Percentiles rank a stretch among this genome's conserved stretches.
Conservation (phyloP, 2,329 filamentous ascomycete species). For the Epichloe brachyelytri region DNA sequence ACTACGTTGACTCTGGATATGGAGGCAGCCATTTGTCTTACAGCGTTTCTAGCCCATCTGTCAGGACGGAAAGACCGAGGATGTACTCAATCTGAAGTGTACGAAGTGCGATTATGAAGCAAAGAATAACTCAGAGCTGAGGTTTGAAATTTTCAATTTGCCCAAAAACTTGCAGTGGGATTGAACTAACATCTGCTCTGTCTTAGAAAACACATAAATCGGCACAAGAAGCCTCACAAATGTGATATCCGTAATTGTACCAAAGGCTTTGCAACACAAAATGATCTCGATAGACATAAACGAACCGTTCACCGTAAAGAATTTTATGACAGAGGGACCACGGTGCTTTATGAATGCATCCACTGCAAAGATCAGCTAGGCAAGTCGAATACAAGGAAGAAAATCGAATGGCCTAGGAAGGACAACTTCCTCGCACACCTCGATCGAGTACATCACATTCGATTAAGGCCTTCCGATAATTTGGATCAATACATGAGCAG, state of each 20-base stretch:
- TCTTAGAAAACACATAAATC: conserved; percentile 58
- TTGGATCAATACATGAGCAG: conserved; percentile 21
- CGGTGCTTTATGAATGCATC: conserved; percentile 8
- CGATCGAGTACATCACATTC: conserved; percentile 46
- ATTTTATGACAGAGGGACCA: conserved; percentile 8
- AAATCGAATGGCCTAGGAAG: conserved; percentile 52
- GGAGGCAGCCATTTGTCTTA: conserved; percentile 26
- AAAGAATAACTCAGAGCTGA: conserved; percentile 7
- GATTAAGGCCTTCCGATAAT: conserved; percentile 24
- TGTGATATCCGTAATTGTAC: conserved; percentile 48
- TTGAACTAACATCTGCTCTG: background rate
- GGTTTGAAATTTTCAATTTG: background rate
- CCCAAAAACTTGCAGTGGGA: background rate
- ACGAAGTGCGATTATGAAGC: background rate
- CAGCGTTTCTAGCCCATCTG: conserved; percentile 30
- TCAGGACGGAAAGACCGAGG: conserved; percentile 17
- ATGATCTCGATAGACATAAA: conserved; percentile 71
- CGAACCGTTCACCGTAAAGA: conserved; percentile 54
- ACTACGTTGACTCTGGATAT: conserved; percentile 32
- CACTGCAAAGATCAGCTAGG: conserved; percentile 8
- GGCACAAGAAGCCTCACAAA: conserved; percentile 53
- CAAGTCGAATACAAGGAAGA: conserved; percentile 33
- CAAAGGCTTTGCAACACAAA: conserved; percentile 64
- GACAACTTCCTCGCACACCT: conserved; percentile 85
- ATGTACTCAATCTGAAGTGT: background rate